Conservation (phyloP, 208 protist species). For the Phytomonas sp. region DNA sequence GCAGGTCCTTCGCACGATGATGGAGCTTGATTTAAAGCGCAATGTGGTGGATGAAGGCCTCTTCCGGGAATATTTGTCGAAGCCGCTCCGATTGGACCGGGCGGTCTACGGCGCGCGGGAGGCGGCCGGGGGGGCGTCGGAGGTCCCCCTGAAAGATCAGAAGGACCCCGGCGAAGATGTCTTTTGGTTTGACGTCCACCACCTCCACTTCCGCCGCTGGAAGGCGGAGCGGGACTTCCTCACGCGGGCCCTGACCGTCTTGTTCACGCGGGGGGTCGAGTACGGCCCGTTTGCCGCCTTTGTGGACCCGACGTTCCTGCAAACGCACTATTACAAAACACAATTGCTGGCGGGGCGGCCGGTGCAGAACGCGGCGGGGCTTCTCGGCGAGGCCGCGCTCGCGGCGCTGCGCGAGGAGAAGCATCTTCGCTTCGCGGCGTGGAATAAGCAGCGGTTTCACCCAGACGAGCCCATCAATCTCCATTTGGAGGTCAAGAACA, state of each 20-base stretch:
- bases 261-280: no score
- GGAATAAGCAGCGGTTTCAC: neutral
- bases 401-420: constrained; percentile 2
- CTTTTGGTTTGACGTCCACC: neutral
- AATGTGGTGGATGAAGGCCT: neutral
- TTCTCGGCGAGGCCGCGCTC: constrained; percentile 3
- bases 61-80: neutral
- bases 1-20: constrained; percentile 11
- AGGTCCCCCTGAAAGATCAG: no score
- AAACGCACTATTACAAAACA: neutral
- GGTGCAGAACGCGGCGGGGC: neutral
- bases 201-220: neutral
- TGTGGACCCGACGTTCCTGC: neutral
- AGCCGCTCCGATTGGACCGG: neutral
- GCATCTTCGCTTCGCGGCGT: constrained; percentile 6
- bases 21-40: neutral
- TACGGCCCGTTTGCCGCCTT: neutral
- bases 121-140: neutral
- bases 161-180: no score
- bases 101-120: neutral
- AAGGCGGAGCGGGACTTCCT: no score
- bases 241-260: no score
- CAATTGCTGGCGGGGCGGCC: neutral
- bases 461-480: constrained; percentile 2
- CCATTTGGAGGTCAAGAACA: constrained; percentile 8